A percentile compares a stretch with the other conserved stretches of the same genome.
Evolutionary conservation across 164 flowering plant species (phyloP).

Genomic region (Amborella trichopoda): DNA sequence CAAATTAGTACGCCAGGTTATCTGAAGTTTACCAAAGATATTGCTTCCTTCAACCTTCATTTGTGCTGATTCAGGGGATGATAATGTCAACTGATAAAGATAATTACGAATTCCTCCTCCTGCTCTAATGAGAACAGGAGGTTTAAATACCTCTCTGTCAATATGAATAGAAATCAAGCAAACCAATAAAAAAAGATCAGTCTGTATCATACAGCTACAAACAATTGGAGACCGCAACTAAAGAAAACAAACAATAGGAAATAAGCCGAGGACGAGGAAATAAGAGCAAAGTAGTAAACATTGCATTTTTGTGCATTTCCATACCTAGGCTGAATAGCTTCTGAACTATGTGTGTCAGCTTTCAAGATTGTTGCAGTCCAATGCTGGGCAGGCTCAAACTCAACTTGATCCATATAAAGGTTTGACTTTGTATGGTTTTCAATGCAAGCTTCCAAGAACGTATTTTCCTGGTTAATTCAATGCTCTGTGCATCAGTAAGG

Average conservation of each 20-base stretch:
- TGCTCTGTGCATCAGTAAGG: too few relatives aligned
- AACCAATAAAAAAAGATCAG: background rate
- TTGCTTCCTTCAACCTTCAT: slow-evolving; percentile 66
- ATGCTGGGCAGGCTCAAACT: slow-evolving; percentile 77
- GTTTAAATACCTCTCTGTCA: slow-evolving; percentile 58
- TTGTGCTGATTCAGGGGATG: slow-evolving; percentile 38
- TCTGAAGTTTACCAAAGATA: slow-evolving; percentile 91
- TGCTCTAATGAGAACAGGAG: slow-evolving; percentile 69
- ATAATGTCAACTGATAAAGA: slow-evolving; percentile 64
- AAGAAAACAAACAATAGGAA: too few relatives aligned
- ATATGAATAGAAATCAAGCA: slow-evolving; percentile 2
- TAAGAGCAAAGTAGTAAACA: background rate
- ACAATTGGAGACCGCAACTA: too few relatives aligned
- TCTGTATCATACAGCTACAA: background rate
- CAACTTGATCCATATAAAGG: slow-evolving; percentile 98
- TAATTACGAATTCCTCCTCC: slow-evolving; percentile 87
- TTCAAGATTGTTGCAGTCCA: slow-evolving; percentile 58
- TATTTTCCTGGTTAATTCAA: slow-evolving; percentile 90
- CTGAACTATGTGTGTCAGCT: slow-evolving; percentile 42
- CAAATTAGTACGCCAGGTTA: slow-evolving; percentile 97
- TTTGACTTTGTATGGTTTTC: slow-evolving; percentile 92
- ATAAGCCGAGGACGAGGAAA: background rate
- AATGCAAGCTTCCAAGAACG: slow-evolving; percentile 87
- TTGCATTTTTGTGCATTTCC: background rate
- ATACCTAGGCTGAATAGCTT: slow-evolving; percentile 29